Evolutionary conservation across 2,329 filamentous ascomycete genomes (phyloP).

Genomic region (Dactylonectria macrodidyma): DNA sequence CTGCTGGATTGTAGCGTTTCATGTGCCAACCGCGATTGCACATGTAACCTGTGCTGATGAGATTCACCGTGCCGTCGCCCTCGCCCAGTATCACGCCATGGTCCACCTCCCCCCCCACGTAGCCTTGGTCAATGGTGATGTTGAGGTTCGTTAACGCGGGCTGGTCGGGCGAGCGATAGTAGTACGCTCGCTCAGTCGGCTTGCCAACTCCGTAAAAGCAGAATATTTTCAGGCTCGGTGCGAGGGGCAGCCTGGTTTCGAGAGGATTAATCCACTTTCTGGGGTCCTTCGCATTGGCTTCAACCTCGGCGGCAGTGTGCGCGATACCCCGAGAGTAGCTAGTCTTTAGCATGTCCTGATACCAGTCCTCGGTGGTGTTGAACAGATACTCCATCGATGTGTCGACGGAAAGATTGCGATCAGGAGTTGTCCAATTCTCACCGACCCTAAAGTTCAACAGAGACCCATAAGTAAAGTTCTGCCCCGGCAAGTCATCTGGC

Average conservation of each 20-base stretch:
- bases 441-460: constrained; percentile 86
- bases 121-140: constrained; percentile 79
- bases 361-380: constrained; percentile 88
- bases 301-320: constrained; percentile 83
- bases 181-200: constrained; percentile 92
- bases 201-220: constrained; percentile 98
- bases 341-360: constrained; percentile 77
- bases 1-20: constrained; percentile 92
- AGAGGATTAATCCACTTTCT: constrained; percentile 96
- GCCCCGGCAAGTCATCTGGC: constrained; percentile 85
- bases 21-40: constrained; percentile 95
- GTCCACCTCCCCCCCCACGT: constrained; percentile 76
- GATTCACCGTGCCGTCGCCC: constrained; percentile 94
- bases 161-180: constrained; percentile 80
- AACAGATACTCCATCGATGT: constrained; percentile 85
- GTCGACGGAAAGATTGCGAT: constrained; percentile 84
- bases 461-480: constrained; percentile 82
- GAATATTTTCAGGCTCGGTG: constrained; percentile 93
- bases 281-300: constrained; percentile 82
- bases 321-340: constrained; percentile 94
- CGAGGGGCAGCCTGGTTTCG: constrained; percentile 87
- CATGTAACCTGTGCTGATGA: constrained; percentile 97
- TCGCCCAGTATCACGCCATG: constrained; percentile 96
- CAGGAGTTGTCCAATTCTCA: constrained; percentile 74
- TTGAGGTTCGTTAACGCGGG: constrained; percentile 78